Percentiles rank a stretch among this genome's conserved stretches.
phyloP scores from a whole-genome alignment of 192 early-diverging fungal species.

The Rhizophlyctis rosea region DNA sequence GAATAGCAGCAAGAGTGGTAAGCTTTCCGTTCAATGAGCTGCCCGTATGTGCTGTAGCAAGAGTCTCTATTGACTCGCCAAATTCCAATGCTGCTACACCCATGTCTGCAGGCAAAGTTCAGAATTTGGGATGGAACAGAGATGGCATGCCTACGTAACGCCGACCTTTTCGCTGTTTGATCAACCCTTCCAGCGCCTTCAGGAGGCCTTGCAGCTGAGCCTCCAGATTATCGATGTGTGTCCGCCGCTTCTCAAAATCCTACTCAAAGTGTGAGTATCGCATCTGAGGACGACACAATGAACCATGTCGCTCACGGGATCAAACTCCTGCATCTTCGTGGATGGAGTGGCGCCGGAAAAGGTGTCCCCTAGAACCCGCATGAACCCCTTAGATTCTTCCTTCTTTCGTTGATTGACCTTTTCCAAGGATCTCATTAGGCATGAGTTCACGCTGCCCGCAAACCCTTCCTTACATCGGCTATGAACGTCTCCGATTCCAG shows the following conservation, averaged over 20 bases:
- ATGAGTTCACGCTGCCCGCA: background rate
- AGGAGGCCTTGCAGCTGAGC: conserved; percentile 72
- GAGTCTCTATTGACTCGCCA: conserved; percentile 70
- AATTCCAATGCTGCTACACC: conserved; percentile 72
- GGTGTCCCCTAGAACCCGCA: conserved; percentile 10
- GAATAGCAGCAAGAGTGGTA: conserved; percentile 71
- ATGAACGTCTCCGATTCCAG: conserved; percentile 84
- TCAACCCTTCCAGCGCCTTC: conserved; percentile 74
- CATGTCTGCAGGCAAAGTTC: conserved; percentile 11
- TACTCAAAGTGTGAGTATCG: conserved; percentile 13
- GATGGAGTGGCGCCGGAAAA: background rate
- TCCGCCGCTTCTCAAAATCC: conserved; percentile 73
- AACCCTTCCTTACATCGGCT: conserved; percentile 44
- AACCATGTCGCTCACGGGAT: background rate
- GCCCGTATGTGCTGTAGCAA: conserved; percentile 71
- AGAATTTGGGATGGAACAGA: background rate
- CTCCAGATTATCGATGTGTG: conserved; percentile 73
- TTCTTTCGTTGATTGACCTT: conserved; percentile 19
- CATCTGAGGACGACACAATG: conserved; percentile 13
- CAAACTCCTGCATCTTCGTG: background rate
- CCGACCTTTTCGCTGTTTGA: conserved; percentile 33
- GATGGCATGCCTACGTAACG: conserved; percentile 9
- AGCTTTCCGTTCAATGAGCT: conserved; percentile 64
- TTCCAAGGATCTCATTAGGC: background rate
- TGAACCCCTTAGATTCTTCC: conserved; percentile 14